Conservation (phyloP, 192 early-diverging fungal genomes). For the Podila horticola region DNA sequence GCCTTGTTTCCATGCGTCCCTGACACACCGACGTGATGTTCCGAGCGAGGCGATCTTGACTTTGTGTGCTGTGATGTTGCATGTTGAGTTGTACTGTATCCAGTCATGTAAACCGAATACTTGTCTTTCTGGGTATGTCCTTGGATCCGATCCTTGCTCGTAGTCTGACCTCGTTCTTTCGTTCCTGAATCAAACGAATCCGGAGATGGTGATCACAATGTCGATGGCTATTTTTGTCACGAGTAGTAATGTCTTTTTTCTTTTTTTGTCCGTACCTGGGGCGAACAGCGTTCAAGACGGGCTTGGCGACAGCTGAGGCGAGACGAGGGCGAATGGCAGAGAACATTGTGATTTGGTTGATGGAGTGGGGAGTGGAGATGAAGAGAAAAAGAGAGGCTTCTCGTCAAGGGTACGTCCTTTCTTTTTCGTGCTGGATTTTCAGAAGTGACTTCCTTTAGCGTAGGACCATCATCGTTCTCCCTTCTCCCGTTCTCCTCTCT, state of each 20-base stretch:
- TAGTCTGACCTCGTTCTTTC: not conserved
- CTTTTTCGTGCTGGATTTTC: too few species aligned
- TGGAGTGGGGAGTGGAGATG: slow-evolving; percentile 6
- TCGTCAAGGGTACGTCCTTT: too few species aligned
- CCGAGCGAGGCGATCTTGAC: not conserved
- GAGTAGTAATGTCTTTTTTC: not conserved
- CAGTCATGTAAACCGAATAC: too few species aligned
- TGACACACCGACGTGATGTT: not conserved
- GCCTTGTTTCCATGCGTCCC: too few species aligned
- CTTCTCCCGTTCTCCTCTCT: too few species aligned
- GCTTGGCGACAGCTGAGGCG: slow-evolving; percentile 33
- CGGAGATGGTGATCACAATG: not conserved
- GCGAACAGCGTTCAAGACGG: slow-evolving; percentile 36
- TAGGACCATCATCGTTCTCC: too few species aligned
- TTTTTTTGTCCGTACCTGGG: slow-evolving; percentile 16
- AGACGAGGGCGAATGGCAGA: slow-evolving; percentile 43
- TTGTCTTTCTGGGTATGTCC: too few species aligned
- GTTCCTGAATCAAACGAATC: not conserved
- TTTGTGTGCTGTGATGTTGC: too few species aligned
- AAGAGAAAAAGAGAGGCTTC: not conserved
- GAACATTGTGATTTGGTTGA: slow-evolving; percentile 24
- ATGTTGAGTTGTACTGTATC: too few species aligned
- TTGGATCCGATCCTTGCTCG: not conserved
- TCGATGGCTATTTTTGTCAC: not conserved
- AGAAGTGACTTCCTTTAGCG: too few species aligned